These are phyloP conservation scores for Penicillium sp. DNA, from an alignment of 2,329 filamentous ascomycete species.

Conservation along the genomic window DNA sequence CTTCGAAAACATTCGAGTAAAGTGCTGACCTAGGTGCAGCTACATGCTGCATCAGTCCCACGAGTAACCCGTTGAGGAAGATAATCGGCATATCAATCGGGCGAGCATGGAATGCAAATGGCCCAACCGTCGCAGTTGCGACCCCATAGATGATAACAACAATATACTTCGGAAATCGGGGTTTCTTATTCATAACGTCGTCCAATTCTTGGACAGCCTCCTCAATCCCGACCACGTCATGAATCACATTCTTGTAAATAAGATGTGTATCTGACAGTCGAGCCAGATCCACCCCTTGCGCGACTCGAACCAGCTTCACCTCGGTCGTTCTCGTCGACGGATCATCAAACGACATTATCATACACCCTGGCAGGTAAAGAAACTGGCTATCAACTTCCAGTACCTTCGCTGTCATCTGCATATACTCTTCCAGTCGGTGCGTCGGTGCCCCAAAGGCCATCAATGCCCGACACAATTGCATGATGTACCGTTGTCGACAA, in stretches of 20 bases:
- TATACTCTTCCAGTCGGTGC: conserved; percentile 84
- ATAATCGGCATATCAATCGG: conserved; percentile 77
- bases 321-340: conserved; percentile 48
- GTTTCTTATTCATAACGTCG: conserved; percentile 60
- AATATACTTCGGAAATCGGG: conserved; percentile 56
- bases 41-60: conserved; percentile 76
- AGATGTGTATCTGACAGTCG: conserved; percentile 48
- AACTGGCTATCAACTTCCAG: conserved; percentile 88
- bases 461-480: conserved; percentile 80
- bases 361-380: conserved; percentile 73
- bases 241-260: conserved; percentile 51
- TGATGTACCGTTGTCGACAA: conserved; percentile 77
- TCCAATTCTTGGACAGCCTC: conserved; percentile 47
- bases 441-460: conserved; percentile 94
- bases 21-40: conserved; percentile 75
- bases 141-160: conserved; percentile 73
- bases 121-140: conserved; percentile 74
- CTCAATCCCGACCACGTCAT: conserved; percentile 48
- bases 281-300: conserved; percentile 47
- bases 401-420: conserved; percentile 83
- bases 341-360: conserved; percentile 62
- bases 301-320: conserved; percentile 46
- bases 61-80: conserved; percentile 72
- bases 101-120: conserved; percentile 76
- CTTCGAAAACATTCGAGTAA: conserved; percentile 65